Evolutionary conservation across 139 green algal genomes (phyloP), one percentile per base, ranked within the genome.

Genomic region (Ostreobium quekettii): DNA sequence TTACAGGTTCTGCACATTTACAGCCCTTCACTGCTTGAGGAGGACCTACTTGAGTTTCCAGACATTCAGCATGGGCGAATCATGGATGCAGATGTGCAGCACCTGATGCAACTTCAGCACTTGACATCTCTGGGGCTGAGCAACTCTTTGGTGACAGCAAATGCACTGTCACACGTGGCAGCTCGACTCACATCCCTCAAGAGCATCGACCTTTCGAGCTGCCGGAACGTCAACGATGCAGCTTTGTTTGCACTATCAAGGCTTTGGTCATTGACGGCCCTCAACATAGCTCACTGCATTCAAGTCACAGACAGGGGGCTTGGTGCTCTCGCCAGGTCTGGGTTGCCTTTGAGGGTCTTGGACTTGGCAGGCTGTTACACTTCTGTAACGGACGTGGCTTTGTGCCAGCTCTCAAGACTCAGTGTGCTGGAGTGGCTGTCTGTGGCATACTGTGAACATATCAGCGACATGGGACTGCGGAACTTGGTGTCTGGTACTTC

Each of bases 231-330:
- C 4, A 68, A 56, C 26, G 61, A 68, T 56, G 42, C 61, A 24
- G 36, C 31, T 32, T 36, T 48, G 22, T 68, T 68, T 38, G 42
- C 7, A 31, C 36, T 68, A 19, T 36, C 49, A 36, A 5, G 24
- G 42, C 37, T 36, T 68, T 38, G 37, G 15, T 28, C 35, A 48
- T 38, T 68, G 19, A 68, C 61, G 37, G 53, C 37, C 42, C 24
- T 68, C 4, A 36, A 68, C 24, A 38, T 53, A 36, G 49, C 61
- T 3, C 35, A 56, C 36, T 68, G 61, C 36, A 32, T 32, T 65
- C 35, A 68, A 5, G 53, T 68, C 8, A 57, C 61, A 29, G 61
- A 68, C 35, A 28, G 49, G 8, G 61, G 61, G 26, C 36, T 68
- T 4, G 49, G 49, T 48, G 61, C 37, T 5, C 36, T 68, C 35